Base-by-base conservation (phyloP, 805 yeast genomes). In the Candida morakotiae region DNA sequence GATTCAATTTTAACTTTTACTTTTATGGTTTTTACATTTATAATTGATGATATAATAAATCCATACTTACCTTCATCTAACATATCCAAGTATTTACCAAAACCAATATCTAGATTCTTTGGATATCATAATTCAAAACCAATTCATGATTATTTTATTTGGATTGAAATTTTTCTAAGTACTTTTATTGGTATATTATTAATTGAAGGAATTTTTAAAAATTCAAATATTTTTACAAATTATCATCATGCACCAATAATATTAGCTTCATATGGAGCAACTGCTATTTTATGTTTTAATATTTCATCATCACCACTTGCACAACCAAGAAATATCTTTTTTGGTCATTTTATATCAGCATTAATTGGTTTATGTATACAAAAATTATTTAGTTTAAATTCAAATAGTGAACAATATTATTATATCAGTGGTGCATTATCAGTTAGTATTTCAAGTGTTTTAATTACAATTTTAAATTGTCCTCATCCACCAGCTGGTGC, bases 401-500 rank as follows among this genome's bases (percentile, higher is more conserved):
- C 51, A 2, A 54, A 46, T 2, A 78, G 80, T 2, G 53, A 59
- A 27, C 59, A 69, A 19, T 63, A 76, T 52, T 64, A 73, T 42
- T 81, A 81, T 73, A 63, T 76, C 7, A 65, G 71, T 13, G 86
- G 80, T 2, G 81, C 82, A 0, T 49, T 81, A 21, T 62, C 79
- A 26, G 82, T 79, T 6, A 81, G 71, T 0, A 41, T 76, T 4
- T 48, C 81, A 2, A 71, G 81, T 7, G 77, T 74, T 9, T 53
- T 60, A 2, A 79, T 79, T 83, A 56, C 72, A 10, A 43, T 77
- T 1, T 53, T 69, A 4, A 77, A 77, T 43, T 71, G 79, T 40
- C 73, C 78, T 1, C 87, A 81, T 51, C 87, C 87, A 0, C 87
- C 87, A 0, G 79, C 81, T 1, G 87, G 87, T 2, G 86, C 87